Percentiles rank a stretch among this genome's conserved stretches.
These are phyloP conservation scores for Cordia subcordata DNA, from an alignment of 257 asterid species.

Conservation along the genomic window DNA sequence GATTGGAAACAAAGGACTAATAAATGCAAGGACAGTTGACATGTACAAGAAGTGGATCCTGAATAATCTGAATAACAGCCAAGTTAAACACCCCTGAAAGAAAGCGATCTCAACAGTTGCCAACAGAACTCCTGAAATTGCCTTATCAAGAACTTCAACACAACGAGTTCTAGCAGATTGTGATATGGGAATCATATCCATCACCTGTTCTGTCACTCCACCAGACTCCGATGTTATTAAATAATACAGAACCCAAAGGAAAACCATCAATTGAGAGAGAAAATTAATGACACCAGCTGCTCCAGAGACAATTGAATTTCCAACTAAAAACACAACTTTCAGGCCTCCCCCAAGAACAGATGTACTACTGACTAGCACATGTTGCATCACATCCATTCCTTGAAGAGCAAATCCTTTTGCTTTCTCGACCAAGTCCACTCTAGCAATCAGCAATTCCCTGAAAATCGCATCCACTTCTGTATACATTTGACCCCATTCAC, in stretches of 20 bases:
- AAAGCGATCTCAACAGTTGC: constrained; percentile 89
- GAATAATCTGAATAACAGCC: constrained; percentile 76
- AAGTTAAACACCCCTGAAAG: constrained; percentile 91
- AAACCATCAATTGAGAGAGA: constrained; percentile 76
- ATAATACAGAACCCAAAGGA: constrained; percentile 82
- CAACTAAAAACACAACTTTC: constrained; percentile 55
- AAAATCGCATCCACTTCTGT: constrained; percentile 58
- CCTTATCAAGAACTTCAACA: constrained; percentile 80
- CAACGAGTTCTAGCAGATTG: constrained; percentile 61
- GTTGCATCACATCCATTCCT: constrained; percentile 74
- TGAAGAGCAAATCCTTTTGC: constrained; percentile 88
- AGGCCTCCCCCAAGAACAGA: constrained; percentile 80
- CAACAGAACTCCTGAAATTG: constrained; percentile 77
- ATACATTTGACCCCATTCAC: constrained; percentile 77
- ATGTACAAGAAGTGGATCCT: constrained; percentile 78
- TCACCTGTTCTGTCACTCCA: constrained; percentile 93
- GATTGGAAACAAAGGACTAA: constrained; percentile 76
- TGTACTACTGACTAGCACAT: constrained; percentile 56
- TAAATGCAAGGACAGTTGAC: constrained; percentile 80
- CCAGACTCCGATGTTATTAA: constrained; percentile 95
- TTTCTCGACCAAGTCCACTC: constrained; percentile 79
- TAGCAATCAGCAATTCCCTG: constrained; percentile 61
- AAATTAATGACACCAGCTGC: constrained; percentile 83
- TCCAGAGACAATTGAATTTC: constrained; percentile 74
- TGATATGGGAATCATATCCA: constrained; percentile 82